Evolutionary conservation across 768 basidiomycete genomes (phyloP).

Genomic region (Pulveroboletus frians): DNA sequence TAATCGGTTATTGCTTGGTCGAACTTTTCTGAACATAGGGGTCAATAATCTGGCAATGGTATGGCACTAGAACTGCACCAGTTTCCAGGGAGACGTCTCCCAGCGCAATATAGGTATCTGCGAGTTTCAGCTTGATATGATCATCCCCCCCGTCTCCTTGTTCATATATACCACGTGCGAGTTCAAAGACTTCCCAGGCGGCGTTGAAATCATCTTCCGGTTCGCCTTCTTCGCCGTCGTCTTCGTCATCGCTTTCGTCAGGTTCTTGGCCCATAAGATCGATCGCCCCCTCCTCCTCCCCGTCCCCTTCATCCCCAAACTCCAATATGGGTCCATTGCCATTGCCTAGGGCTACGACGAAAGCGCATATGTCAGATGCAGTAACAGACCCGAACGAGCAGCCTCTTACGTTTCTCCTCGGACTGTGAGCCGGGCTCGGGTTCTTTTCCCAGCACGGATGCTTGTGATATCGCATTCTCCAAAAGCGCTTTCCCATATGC

Average conservation of each 20-base stretch:
- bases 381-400: neutral
- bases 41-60: neutral
- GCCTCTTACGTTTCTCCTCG: slow-evolving; percentile 36
- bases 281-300: slow-evolving; percentile 53
- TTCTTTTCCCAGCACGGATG: slow-evolving; percentile 85
- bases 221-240: slow-evolving; percentile 62
- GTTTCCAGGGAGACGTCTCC: slow-evolving; percentile 98
- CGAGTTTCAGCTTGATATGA: slow-evolving; percentile 70
- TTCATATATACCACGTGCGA: slow-evolving; percentile 82
- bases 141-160: slow-evolving; percentile 57
- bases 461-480: slow-evolving; percentile 86
- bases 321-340: slow-evolving; percentile 60
- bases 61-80: slow-evolving; percentile 45
- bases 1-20: slow-evolving; percentile 91
- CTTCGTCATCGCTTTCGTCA: slow-evolving; percentile 50
- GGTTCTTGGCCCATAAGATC: slow-evolving; percentile 60
- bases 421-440: slow-evolving; percentile 44
- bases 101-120: slow-evolving; percentile 84
- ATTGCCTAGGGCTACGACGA: slow-evolving; percentile 35
- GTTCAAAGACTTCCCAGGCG: slow-evolving; percentile 96
- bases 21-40: slow-evolving; percentile 71
- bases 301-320: slow-evolving; percentile 77
- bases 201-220: slow-evolving; percentile 98
- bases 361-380: slow-evolving; percentile 1
- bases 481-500: slow-evolving; percentile 89